Evolutionary conservation across 169 alveolate species (phyloP), one percentile per base, ranked within the genome.

Genomic region (Condylostoma magnum): DNA sequence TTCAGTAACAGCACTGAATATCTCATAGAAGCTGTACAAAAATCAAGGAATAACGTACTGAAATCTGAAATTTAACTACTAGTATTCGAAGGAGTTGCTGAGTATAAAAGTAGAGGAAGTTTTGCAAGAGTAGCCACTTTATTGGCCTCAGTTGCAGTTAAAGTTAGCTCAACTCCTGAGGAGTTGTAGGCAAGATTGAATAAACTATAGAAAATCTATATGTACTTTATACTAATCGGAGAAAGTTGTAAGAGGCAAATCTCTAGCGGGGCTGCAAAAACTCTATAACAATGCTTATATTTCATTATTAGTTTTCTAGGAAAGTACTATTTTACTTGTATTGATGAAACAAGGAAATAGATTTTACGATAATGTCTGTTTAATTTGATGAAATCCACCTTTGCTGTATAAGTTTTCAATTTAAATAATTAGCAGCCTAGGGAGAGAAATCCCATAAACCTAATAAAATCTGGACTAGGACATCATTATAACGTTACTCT

Each of bases 1-100:
- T 10, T 8, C 28, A 60, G 18, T 18, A 41, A 15, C 15, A 18
- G 6, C 8, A n/a, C 36, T n/a, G 12, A 18, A 15, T 38, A 60
- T 28, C 33, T 60, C 12, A n/a, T 60, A 20, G 20, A 31, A 15
- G 8, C 46, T 41, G 43, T 60, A n/a, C 38, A 60, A 60, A 60
- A 28, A 6, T 12, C 15, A 10, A 31, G n/a, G 10, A 52, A 60
- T 2, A 31, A 28, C 0, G 71, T 18, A 2, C 43, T 60, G 20
- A 60, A 60, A 27, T n/a, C 71, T 33, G 71, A 60, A 22, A 38
- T 60, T 12, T 55, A 60, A 27, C 15, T 60, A 20, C 56, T 60
- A 15, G 30, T 60, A 38, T 60, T 60, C 30, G 71, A 60, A 25
- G 56, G 56, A 12, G 56, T 55, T 1, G 71, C 46, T 12, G 71